A percentile compares a stretch with the other conserved stretches of the same genome.
These are phyloP conservation scores for Agrocybe pediades DNA, from an alignment of 768 basidiomycete species.

Conservation along the genomic window DNA sequence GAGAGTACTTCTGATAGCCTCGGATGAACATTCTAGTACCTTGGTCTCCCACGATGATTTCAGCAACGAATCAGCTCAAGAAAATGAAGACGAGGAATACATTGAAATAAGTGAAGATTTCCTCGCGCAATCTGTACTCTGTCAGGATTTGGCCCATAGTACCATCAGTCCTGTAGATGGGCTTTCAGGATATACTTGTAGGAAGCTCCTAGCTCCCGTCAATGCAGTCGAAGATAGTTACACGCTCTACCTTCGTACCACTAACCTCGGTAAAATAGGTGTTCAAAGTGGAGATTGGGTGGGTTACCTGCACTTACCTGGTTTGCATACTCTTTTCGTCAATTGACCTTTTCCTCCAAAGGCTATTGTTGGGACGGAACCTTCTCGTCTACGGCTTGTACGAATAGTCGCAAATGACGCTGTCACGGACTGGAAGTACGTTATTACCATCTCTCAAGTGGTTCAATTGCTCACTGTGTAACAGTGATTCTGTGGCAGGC, in stretches of 20 bases:
- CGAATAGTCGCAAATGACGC: slow-evolving; percentile 57
- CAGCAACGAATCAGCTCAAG: background rate
- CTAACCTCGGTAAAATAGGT: slow-evolving; percentile 68
- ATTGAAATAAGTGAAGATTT: slow-evolving; percentile 78
- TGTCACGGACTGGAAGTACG: slow-evolving; percentile 38
- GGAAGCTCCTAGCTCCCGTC: slow-evolving; percentile 33
- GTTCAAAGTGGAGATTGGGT: slow-evolving; percentile 82
- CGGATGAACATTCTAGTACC: slow-evolving; percentile 9
- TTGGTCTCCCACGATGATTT: background rate
- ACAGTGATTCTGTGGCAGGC: slow-evolving; percentile 40
- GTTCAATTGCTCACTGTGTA: slow-evolving; percentile 1
- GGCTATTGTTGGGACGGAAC: slow-evolving; percentile 50
- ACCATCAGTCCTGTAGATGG: slow-evolving; percentile 9
- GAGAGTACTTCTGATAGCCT: slow-evolving; percentile 49
- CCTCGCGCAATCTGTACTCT: slow-evolving; percentile 53
- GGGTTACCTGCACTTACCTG: slow-evolving; percentile 11
- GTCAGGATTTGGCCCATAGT: slow-evolving; percentile 19
- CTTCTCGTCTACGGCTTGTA: slow-evolving; percentile 50
- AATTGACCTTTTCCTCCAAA: slow-evolving; percentile 26
- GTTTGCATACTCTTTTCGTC: background rate
- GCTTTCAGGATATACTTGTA: slow-evolving; percentile 20
- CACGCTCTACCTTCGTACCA: slow-evolving; percentile 61
- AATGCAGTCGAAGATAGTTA: slow-evolving; percentile 45
- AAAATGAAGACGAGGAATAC: slow-evolving; percentile 33
- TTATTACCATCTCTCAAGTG: background rate